Conservation (phyloP, 139 green algal species). For the Edaphochlamys debaryana region DNA sequence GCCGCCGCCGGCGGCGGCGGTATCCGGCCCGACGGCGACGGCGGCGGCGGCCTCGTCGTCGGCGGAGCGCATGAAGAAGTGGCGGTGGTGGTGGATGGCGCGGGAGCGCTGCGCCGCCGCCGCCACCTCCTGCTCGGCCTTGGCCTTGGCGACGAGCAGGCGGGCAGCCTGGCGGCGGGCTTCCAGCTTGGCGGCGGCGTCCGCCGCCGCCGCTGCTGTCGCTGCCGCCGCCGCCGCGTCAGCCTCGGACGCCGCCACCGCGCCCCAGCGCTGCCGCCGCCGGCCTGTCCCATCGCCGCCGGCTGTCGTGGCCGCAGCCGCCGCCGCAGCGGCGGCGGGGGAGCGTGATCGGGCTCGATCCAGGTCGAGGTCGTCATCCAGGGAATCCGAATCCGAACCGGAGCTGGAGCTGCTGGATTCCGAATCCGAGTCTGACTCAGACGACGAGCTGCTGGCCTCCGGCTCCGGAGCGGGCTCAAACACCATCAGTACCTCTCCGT, state of each 20-base stretch:
- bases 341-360: background rate
- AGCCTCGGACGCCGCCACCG: background rate
- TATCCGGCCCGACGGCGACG: background rate
- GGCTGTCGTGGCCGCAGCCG: background rate
- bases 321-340: background rate
- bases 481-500: conserved; percentile 17
- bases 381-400: background rate
- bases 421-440: background rate
- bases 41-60: background rate
- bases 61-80: conserved; percentile 20
- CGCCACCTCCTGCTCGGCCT: conserved; percentile 22
- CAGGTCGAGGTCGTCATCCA: background rate
- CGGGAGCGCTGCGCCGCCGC: conserved; percentile 22
- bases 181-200: conserved; percentile 12
- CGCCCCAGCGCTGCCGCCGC: background rate
- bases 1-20: background rate
- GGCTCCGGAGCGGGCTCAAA: background rate
- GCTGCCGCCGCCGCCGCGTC: background rate
- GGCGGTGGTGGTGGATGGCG: conserved; percentile 34
- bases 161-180: conserved; percentile 20
- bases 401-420: background rate
- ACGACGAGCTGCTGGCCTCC: background rate
- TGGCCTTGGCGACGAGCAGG: conserved; percentile 30
- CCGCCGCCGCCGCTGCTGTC: background rate
- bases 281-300: too few species aligned